Base-by-base conservation (phyloP, 2,329 filamentous ascomycete genomes). In the Beauveria sp. region DNA sequence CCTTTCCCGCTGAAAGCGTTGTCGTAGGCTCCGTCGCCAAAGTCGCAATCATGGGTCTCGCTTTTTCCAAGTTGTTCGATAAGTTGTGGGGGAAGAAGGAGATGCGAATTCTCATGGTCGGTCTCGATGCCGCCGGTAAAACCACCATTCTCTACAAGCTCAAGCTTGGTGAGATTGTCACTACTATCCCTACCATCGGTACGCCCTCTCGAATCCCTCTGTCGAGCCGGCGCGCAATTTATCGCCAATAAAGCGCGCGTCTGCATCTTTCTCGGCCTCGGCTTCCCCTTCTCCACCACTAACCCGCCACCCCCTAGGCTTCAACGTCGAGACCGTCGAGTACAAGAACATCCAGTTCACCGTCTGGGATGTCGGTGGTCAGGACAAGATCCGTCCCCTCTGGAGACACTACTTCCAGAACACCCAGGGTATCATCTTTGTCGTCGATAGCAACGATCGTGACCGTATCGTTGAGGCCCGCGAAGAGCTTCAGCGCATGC, bases 321-420 rank as follows among this genome's bases (percentile, higher is more conserved):
- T 99, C 88, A 99, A 99, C 83, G 94, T 99, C 78, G 94, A 99
- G 86, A 97, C 94, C 61, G 94, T 99, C 77, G 92, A 96, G 77
- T 97, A 97, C 85, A 97, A 97, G 87, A 99, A 99, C 87, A 97
- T 96, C 73, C 92, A 96, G 78, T 99, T 99, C 85, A 97, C 93
- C 77, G 94, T 99, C 76, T 99, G 94, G 94, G 94, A 97, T 83
- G 94, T 99, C 74, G 94, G 94, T 84, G 94, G 94, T 78, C 94
- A 99, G 84, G 94, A 99, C 87, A 97, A 97, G 90, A 99, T 99
- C 77, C 88, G 94, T 78, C 94, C 94, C 75, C 84, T 99, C 74
- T 99, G 94, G 94, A 92, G 94, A 83, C 94, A 97, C 80, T 99
- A 99, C 84, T 99, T 97, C 88, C 92, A 96, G 81, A 96, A 96